A percentile compares a stretch with the other conserved stretches of the same genome.
phyloP scores from a whole-genome alignment of 805 yeast species.

The Candida easanensis region DNA sequence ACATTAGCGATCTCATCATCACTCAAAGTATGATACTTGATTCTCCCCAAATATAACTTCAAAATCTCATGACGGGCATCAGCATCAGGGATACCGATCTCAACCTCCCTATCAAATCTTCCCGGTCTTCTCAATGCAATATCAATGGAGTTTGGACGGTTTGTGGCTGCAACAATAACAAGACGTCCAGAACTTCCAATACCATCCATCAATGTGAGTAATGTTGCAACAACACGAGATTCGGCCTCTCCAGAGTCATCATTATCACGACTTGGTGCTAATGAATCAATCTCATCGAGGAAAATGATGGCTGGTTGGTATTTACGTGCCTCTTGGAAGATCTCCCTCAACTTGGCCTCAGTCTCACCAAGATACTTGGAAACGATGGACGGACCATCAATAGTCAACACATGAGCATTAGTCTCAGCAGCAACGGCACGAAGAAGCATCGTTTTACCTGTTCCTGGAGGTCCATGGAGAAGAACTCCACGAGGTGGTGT shows the following conservation, averaged over 20 bases:
- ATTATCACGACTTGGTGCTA: slow-evolving; percentile 78
- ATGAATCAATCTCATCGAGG: slow-evolving; percentile 90
- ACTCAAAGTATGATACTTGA: slow-evolving; percentile 49
- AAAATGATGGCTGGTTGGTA: slow-evolving; percentile 87
- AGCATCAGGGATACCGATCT: slow-evolving; percentile 88
- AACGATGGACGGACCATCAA: slow-evolving; percentile 89
- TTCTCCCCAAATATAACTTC: slow-evolving; percentile 50
- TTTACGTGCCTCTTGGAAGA: slow-evolving; percentile 79
- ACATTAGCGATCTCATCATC: slow-evolving; percentile 55
- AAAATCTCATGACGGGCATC: slow-evolving; percentile 76
- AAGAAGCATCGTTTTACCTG: slow-evolving; percentile 89
- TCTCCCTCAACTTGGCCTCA: slow-evolving; percentile 75
- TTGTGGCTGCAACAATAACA: slow-evolving; percentile 72
- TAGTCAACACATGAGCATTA: slow-evolving; percentile 79
- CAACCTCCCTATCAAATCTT: slow-evolving; percentile 84
- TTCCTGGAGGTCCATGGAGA: slow-evolving; percentile 95
- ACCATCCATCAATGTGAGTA: slow-evolving; percentile 79
- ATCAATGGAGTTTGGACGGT: slow-evolving; percentile 66
- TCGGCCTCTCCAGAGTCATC: slow-evolving; percentile 93
- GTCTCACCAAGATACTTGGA: slow-evolving; percentile 95
- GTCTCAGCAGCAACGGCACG: slow-evolving; percentile 76
- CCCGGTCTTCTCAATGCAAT: slow-evolving; percentile 83
- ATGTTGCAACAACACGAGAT: slow-evolving; percentile 83
- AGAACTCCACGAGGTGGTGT: slow-evolving; percentile 93
- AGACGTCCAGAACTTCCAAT: slow-evolving; percentile 63